These are phyloP conservation scores for Zelopaecilomyces penicillatus DNA, from an alignment of 2,329 filamentous ascomycete species.

Conservation along the genomic window DNA sequence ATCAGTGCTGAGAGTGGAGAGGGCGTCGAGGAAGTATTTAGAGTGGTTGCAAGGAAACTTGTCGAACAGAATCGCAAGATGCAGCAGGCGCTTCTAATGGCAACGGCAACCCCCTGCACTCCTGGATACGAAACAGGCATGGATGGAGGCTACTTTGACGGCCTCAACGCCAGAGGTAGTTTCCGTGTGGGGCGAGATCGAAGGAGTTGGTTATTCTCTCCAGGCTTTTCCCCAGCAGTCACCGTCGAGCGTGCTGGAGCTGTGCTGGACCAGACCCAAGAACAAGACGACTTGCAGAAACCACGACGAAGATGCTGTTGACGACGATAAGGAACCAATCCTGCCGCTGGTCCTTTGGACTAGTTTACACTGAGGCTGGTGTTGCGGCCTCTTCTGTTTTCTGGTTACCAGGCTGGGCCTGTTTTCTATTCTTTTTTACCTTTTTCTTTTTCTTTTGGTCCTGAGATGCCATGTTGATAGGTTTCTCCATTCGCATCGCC, in stretches of 20 bases:
- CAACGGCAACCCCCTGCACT: conserved; percentile 42
- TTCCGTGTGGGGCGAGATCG: conserved; percentile 51
- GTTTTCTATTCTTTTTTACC: background rate
- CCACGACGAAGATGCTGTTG: conserved; percentile 22
- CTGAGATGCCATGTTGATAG: too few relatives aligned
- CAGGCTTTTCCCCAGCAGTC: conserved; percentile 43
- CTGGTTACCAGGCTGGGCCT: background rate
- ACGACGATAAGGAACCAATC: background rate
- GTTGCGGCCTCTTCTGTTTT: background rate
- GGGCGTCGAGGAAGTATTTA: conserved; percentile 93
- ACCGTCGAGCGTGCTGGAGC: conserved; percentile 35
- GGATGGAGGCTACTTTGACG: conserved; percentile 46
- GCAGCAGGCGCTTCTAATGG: conserved; percentile 49
- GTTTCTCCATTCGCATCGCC: too few relatives aligned
- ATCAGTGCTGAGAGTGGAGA: conserved; percentile 90
- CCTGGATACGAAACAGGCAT: conserved; percentile 37
- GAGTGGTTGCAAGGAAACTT: conserved; percentile 55
- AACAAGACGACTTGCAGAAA: conserved; percentile 15
- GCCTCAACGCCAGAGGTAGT: conserved; percentile 36
- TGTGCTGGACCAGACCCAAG: conserved; percentile 19
- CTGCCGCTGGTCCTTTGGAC: background rate
- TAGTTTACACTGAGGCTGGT: too few relatives aligned
- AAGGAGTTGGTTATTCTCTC: conserved; percentile 51
- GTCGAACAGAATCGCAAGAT: conserved; percentile 58
- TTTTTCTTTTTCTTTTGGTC: background rate